Conservation (phyloP, 2,329 filamentous ascomycete genomes). For the Eurotiales sp. region DNA sequence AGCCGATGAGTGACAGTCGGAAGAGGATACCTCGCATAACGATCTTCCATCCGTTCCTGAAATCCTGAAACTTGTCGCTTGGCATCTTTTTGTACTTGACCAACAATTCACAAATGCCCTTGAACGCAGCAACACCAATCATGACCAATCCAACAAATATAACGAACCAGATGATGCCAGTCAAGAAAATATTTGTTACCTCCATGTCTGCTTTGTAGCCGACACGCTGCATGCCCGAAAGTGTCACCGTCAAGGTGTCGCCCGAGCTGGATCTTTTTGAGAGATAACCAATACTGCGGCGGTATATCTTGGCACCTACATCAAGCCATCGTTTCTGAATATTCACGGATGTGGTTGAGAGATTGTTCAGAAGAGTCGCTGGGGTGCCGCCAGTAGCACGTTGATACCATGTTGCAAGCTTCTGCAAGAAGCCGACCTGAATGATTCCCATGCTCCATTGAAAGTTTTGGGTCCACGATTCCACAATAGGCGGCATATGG, state of each 20-base stretch:
- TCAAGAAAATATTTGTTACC: constrained; percentile 88
- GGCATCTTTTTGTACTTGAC: constrained; percentile 75
- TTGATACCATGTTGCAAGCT: constrained; percentile 92
- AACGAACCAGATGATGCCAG: constrained; percentile 82
- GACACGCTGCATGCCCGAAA: constrained; percentile 83
- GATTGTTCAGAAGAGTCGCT: constrained; percentile 69
- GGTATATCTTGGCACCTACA: constrained; percentile 23
- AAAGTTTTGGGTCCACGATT: constrained; percentile 95
- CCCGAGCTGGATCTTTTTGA: constrained; percentile 53
- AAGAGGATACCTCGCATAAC: constrained; percentile 92
- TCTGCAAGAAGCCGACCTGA: constrained; percentile 78
- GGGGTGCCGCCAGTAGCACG: constrained; percentile 85
- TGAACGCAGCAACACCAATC: constrained; percentile 71
- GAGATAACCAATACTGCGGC: constrained; percentile 38
- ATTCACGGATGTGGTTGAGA: constrained; percentile 74
- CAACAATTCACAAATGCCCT: constrained; percentile 72
- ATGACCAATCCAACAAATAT: constrained; percentile 75
- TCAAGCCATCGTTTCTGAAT: constrained; percentile 66
- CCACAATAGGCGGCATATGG: constrained; percentile 77
- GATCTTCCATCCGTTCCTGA: constrained; percentile 90
- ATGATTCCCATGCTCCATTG: constrained; percentile 99
- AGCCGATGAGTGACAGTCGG: constrained; percentile 83
- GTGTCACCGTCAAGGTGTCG: constrained; percentile 44
- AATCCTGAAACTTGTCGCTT: constrained; percentile 82
- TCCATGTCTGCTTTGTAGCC: constrained; percentile 84